A percentile compares a stretch with the other conserved stretches of the same genome.
Conservation (phyloP, 129 eudicot genomes). For the Solidago caesia region DNA sequence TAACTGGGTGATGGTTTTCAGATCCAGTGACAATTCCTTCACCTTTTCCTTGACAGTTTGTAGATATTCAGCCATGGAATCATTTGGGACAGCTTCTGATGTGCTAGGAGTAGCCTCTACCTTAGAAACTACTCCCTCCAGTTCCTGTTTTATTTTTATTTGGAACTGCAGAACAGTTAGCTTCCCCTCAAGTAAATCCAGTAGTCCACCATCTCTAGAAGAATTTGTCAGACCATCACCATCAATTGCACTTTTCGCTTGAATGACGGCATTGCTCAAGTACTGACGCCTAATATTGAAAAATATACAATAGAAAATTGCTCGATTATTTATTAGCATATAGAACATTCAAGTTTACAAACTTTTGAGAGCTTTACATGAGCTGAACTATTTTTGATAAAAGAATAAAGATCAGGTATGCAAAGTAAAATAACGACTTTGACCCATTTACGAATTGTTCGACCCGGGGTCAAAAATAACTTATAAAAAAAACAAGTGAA, state of each 20-base stretch:
- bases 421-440: too few species aligned
- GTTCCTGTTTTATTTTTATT: constrained; percentile 76
- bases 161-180: constrained; percentile 90
- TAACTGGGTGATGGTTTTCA: constrained; percentile 86
- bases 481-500: too few species aligned
- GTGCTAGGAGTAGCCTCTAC: constrained; percentile 57
- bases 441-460: too few species aligned
- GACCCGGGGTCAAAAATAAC: too few species aligned
- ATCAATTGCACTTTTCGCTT: constrained; percentile 88
- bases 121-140: constrained; percentile 57
- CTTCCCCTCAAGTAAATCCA: constrained; percentile 93
- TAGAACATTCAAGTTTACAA: neutral
- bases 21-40: constrained; percentile 75
- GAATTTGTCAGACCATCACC: constrained; percentile 51
- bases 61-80: constrained; percentile 37
- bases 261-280: constrained; percentile 90
- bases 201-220: constrained; percentile 72
- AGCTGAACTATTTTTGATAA: neutral
- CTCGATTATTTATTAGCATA: neutral
- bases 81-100: constrained; percentile 49
- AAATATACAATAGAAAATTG: neutral
- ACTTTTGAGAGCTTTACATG: neutral
- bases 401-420: neutral
- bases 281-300: constrained; percentile 75
- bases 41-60: constrained; percentile 51